Percentiles rank a stretch among this genome's conserved stretches.
These are phyloP conservation scores for Acanthamoeba culbertsoni DNA, from an alignment of 208 protist species.

Conservation along the genomic window DNA sequence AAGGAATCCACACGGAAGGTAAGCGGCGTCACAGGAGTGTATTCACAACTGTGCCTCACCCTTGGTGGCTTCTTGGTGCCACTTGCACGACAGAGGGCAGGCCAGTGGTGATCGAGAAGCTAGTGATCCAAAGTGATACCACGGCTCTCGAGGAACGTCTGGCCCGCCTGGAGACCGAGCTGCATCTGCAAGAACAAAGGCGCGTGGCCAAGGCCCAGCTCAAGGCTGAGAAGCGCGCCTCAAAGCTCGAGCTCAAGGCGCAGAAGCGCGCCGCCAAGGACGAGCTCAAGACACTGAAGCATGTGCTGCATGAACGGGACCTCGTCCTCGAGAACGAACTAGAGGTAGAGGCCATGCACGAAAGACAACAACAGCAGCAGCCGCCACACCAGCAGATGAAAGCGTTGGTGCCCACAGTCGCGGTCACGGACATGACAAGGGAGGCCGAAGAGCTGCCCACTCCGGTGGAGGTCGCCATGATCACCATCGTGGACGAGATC, in stretches of 20 bases:
- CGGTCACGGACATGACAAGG: not conserved
- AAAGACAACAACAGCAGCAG: not conserved
- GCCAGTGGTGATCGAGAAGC: conserved; percentile 12
- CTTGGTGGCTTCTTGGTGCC: not conserved
- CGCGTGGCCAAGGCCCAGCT: not conserved
- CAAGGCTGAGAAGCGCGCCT: not conserved
- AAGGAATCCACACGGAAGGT: not conserved
- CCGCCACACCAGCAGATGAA: not conserved
- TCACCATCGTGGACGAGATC: not conserved
- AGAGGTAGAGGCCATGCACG: not conserved
- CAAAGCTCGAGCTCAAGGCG: not conserved
- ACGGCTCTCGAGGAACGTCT: not conserved
- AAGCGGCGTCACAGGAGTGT: no score
- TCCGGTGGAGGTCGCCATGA: not conserved
- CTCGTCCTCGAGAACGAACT: not conserved
- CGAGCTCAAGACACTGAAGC: conserved; percentile 2
- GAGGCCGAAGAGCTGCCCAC: not conserved
- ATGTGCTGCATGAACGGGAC: not conserved
- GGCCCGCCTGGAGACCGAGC: not conserved
- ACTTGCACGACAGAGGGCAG: not conserved
- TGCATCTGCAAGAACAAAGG: not conserved
- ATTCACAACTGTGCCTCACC: no score
- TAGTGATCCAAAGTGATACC: not conserved
- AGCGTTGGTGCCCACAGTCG: not conserved
- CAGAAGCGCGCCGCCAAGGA: not conserved